A percentile compares a stretch with the other conserved stretches of the same genome.
phyloP scores from a whole-genome alignment of 768 basidiomycete genomes.

The Podaxis sp. region DNA sequence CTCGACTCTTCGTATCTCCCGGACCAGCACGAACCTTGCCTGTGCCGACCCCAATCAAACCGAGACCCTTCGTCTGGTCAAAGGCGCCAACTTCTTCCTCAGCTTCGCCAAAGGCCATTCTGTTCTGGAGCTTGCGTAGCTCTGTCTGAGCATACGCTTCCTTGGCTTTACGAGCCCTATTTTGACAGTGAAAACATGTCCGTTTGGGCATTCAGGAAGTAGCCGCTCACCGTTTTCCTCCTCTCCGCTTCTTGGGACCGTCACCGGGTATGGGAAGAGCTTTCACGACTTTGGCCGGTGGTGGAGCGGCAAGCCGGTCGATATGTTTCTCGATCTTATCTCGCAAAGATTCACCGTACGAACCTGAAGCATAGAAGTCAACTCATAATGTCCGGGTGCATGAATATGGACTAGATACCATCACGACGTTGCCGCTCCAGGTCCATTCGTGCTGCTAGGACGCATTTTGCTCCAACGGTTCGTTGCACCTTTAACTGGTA shows the following conservation, averaged over 20 bases:
- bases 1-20: slow-evolving; percentile 89
- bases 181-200: slow-evolving; percentile 1
- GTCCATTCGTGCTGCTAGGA: slow-evolving; percentile 91
- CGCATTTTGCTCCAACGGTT: slow-evolving; percentile 90
- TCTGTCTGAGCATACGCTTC: slow-evolving; percentile 98
- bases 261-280: slow-evolving; percentile 94
- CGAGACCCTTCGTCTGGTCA: slow-evolving; percentile 96
- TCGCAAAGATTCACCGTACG: slow-evolving; percentile 78
- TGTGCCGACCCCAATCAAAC: slow-evolving; percentile 88
- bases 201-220: neutral
- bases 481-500: slow-evolving; percentile 91
- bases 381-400: neutral
- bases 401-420: slow-evolving; percentile 45
- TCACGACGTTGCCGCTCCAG: slow-evolving; percentile 81
- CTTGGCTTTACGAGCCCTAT: slow-evolving; percentile 94
- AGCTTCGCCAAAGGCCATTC: slow-evolving; percentile 92
- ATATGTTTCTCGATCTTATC: slow-evolving; percentile 94
- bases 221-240: slow-evolving; percentile 80
- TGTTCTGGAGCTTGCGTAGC: slow-evolving; percentile 93
- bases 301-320: slow-evolving; percentile 89
- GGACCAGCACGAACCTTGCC: slow-evolving; percentile 88
- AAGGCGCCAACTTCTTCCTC: slow-evolving; percentile 97
- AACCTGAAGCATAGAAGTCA: slow-evolving; percentile 38
- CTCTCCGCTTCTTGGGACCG: slow-evolving; percentile 92
- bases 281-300: slow-evolving; percentile 90